These are phyloP conservation scores for Luzula sylvatica DNA, from an alignment of 176 grass and related monocot genomes.

Conservation along the genomic window DNA sequence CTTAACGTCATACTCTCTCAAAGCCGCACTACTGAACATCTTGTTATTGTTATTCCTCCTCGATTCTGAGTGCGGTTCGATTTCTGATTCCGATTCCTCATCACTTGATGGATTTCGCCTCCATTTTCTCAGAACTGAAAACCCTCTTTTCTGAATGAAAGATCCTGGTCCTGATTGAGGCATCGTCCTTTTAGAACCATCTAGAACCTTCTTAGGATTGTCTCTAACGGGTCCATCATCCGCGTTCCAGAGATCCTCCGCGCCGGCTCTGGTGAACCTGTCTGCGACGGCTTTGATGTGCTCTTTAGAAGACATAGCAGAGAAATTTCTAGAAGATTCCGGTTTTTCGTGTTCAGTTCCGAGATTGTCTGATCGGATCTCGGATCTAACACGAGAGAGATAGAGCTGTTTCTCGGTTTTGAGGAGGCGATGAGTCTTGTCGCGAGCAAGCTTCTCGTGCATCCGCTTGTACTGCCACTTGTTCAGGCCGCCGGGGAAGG, in stretches of 20 bases:
- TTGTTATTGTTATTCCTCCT: conserved; percentile 26
- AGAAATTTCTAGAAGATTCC: neutral
- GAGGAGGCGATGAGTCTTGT: conserved; percentile 59
- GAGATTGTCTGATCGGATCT: conserved; percentile 41
- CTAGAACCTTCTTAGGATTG: conserved; percentile 16
- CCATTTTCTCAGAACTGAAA: conserved; percentile 41
- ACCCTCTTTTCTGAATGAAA: conserved; percentile 28
- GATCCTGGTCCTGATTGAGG: conserved; percentile 2
- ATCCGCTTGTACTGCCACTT: conserved; percentile 93
- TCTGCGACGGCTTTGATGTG: conserved; percentile 58
- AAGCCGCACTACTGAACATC: conserved; percentile 60
- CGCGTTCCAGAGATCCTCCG: conserved; percentile 87
- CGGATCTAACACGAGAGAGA: conserved; percentile 58
- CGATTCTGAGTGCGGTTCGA: neutral
- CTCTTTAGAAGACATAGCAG: conserved; percentile 39
- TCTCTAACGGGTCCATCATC: conserved; percentile 54
- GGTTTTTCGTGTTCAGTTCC: conserved; percentile 15
- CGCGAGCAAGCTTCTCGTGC: conserved; percentile 80
- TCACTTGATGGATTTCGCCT: conserved; percentile 41
- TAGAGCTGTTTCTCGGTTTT: conserved; percentile 81
- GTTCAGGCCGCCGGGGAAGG: conserved; percentile 65
- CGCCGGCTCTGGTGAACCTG: conserved; percentile 53
- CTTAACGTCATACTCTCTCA: conserved; percentile 62
- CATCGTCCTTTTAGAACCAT: neutral
- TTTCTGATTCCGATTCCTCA: conserved; percentile 34